phyloP scores from a whole-genome alignment of 352 stramenopile species.

The Thalassiosira oceanica region DNA sequence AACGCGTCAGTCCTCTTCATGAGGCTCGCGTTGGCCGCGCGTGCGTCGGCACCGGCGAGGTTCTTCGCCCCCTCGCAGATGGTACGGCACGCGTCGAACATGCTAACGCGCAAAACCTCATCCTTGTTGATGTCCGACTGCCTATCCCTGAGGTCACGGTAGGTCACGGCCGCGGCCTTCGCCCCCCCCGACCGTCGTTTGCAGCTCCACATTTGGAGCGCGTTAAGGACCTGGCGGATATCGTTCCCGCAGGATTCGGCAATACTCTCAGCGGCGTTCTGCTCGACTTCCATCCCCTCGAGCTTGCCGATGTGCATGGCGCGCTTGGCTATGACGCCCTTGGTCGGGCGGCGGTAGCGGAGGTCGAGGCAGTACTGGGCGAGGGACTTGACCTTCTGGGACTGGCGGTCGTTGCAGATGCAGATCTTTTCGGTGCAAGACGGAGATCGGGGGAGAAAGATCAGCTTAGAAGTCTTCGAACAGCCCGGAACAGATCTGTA shows the following conservation, averaged over 20 bases:
- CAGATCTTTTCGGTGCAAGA: too few species aligned
- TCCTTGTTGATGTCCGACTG: slow-evolving; percentile 79
- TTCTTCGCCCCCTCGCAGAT: slow-evolving; percentile 85
- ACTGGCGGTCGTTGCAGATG: slow-evolving; percentile 99
- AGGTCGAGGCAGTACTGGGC: slow-evolving; percentile 98
- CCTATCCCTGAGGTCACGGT: slow-evolving; percentile 73
- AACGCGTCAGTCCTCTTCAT: slow-evolving; percentile 92
- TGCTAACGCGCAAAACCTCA: slow-evolving; percentile 89
- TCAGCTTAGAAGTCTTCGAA: too few species aligned
- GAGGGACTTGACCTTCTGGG: slow-evolving; percentile 88
- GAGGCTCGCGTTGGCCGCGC: slow-evolving; percentile 64
- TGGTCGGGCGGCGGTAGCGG: slow-evolving; percentile 90
- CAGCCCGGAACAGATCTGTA: too few species aligned
- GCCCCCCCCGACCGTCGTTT: slow-evolving; percentile 35
- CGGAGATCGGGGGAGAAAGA: too few species aligned
- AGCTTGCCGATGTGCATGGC: slow-evolving; percentile 88
- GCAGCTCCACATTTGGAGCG: slow-evolving; percentile 94
- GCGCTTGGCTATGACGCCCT: slow-evolving; percentile 89
- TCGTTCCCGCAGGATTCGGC: slow-evolving; percentile 96
- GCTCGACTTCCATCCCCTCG: slow-evolving; percentile 91
- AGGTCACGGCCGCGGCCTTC: slow-evolving; percentile 50
- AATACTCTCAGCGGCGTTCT: slow-evolving; percentile 95
- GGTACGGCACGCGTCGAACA: slow-evolving; percentile 92
- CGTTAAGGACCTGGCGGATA: slow-evolving; percentile 95
- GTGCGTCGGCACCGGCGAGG: slow-evolving; percentile 53